Evolutionary conservation across 1,284 basidiomycete species (phyloP), one percentile per base, ranked within the genome.

Genomic region (Cryptococcus wingfieldii): DNA sequence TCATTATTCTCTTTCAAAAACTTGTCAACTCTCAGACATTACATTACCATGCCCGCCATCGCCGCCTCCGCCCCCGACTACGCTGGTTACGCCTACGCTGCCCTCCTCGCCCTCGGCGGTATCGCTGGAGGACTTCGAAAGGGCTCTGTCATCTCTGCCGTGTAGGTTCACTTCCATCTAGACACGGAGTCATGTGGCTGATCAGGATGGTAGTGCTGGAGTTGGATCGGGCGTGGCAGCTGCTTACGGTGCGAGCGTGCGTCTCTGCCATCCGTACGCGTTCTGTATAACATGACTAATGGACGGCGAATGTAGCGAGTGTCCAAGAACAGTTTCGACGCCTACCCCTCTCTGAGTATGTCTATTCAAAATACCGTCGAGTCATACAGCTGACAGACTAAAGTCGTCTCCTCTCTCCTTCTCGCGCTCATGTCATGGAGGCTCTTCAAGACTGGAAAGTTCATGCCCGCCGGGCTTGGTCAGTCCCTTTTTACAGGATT

Each of bases 391-490:
- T 38, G 44, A 47, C 27, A 41, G n/a, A 18, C 8, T 16, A 12
- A 16, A 44, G 41, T 14, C 27, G 38, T 41, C 16, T 50, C 47
- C n/a, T 34, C 25, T 25, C n/a, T 43, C 12, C 45, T 16, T 38
- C 56, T 44, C 14, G 47, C 53, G 38, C 12, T 70, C 38, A 72
- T 74, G 71, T 61, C 66, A 23, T 60, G 55, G 41, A 57, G 68
- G 18, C 68, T 70, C 56, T 43, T 59, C 14, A 60, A 62, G 51
- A 63, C 64, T 38, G 53, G 65, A 44, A 74, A 74, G 62, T 71
- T 74, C 51, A 72, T 72, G 70, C 72, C 72, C 12, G 69, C 72
- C 9, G 72, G 72, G 43, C 51, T 74, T 52, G 64, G 71, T 71
- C 50, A 61, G 71, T 67, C 13, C 1, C n/a, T 19, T 13, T 4